These are phyloP conservation scores for Dothideomycetes sp. DNA, from an alignment of 2,329 filamentous ascomycete species.

Conservation along the genomic window DNA sequence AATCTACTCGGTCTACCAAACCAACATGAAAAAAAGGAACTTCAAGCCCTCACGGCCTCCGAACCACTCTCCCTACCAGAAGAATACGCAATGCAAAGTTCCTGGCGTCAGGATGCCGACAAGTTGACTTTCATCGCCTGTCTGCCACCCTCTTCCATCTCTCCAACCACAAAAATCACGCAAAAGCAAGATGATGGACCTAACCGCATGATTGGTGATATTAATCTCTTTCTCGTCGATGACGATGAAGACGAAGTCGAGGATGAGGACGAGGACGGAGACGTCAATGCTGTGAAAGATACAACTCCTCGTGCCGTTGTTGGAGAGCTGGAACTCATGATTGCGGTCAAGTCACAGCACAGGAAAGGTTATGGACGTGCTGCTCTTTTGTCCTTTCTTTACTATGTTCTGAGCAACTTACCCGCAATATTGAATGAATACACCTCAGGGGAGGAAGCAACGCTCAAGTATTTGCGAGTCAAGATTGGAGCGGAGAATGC, in stretches of 20 bases:
- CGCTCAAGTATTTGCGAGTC: slow-evolving; percentile 44
- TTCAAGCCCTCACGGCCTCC: slow-evolving; percentile 78
- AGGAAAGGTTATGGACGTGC: slow-evolving; percentile 56
- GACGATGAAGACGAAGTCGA: slow-evolving; percentile 38
- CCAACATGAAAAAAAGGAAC: slow-evolving; percentile 41
- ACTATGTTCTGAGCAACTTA: slow-evolving; percentile 53
- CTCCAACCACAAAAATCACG: slow-evolving; percentile 18
- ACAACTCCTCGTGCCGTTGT: slow-evolving; percentile 28
- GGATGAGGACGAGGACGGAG: slow-evolving; percentile 31
- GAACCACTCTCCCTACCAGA: slow-evolving; percentile 71
- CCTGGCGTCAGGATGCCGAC: slow-evolving; percentile 71
- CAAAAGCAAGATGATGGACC: slow-evolving; percentile 46
- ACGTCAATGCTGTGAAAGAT: slow-evolving; percentile 6
- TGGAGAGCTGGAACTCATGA: slow-evolving; percentile 82
- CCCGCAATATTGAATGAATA: slow-evolving; percentile 51
- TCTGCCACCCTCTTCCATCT: slow-evolving; percentile 30
- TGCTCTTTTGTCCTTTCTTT: slow-evolving; percentile 58
- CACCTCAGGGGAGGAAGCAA: slow-evolving; percentile 8
- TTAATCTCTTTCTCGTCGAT: slow-evolving; percentile 60
- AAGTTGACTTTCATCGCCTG: slow-evolving; percentile 92
- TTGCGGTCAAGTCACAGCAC: slow-evolving; percentile 52
- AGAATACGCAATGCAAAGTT: slow-evolving; percentile 84
- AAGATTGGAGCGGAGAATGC: slow-evolving; percentile 53
- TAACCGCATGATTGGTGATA: slow-evolving; percentile 39
- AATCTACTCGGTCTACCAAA: neutral